Base-by-base conservation (phyloP, 1,284 basidiomycete genomes). In the Fomitopsis betulina region DNA sequence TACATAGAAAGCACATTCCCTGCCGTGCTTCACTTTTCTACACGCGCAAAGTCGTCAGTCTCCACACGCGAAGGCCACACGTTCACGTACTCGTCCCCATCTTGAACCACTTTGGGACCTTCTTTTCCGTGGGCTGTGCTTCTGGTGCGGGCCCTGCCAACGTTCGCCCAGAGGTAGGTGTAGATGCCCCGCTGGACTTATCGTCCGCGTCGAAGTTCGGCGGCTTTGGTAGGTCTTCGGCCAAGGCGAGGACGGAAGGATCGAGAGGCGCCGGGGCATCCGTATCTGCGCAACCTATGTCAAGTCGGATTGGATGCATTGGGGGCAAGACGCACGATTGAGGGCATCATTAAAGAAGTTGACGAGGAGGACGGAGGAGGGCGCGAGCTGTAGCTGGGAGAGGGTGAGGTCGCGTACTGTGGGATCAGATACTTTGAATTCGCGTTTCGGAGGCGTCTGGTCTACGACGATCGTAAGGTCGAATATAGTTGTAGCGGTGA, bases 361-460 rank as follows among this genome's bases (percentile, higher is more conserved):
- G 54, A 96, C 74, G 45, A 88, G 74, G 4, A 96, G 79, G 15
- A 94, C 75, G 2, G 92, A 91, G 1, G 89, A 87, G 0, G 94
- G 93, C 0, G 91, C 84, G 33, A 96, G 76, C 21, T 90, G 83
- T 9, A 96, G 79, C 54, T 93, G 82, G 0, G 78, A 73, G 1
- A 96, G 76, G 9, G 80, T 81, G 57, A 87, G 78, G 63, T 89
- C 83, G 62, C 83, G 84, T 27, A 91, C 83, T 54, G 78, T 75
- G 7, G 82, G 80, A 67, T 94, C 92, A 4, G 85, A 89, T 15
- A 91, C 87, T 62, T 84, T 89, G 64, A 93, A 79, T 58, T 96
- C 94, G 35, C 86, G 83, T 65, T 85, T 86, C 0, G 93, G 93
- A 12, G 92, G 93, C 1, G 80, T 76, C 61, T 93, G 90, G 72